A percentile compares a stretch with the other conserved stretches of the same genome.
These are phyloP conservation scores for Amylocystis lapponica DNA, from an alignment of 768 basidiomycete species.

Conservation along the genomic window DNA sequence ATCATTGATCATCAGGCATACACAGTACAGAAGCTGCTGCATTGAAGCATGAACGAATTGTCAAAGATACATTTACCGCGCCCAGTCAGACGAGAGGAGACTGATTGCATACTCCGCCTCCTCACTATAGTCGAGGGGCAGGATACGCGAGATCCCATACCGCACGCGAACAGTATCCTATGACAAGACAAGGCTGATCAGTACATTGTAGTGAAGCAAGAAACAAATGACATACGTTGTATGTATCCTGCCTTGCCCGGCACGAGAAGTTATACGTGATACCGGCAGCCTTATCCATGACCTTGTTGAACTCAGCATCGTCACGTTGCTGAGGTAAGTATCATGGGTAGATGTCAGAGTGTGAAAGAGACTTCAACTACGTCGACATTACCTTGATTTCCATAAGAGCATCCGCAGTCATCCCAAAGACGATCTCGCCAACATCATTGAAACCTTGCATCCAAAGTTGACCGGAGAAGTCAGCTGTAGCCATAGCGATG, in stretches of 20 bases:
- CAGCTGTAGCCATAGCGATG: slow-evolving; percentile 81
- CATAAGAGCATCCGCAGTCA: slow-evolving; percentile 71
- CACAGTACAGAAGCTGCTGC: no score
- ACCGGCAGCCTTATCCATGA: slow-evolving; percentile 61
- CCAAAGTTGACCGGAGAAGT: slow-evolving; percentile 88
- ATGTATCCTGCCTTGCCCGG: slow-evolving; percentile 83
- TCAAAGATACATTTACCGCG: slow-evolving; percentile 20
- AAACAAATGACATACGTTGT: slow-evolving; percentile 49
- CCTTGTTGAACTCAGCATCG: slow-evolving; percentile 49
- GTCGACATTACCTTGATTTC: slow-evolving; percentile 55
- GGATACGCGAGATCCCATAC: slow-evolving; percentile 72
- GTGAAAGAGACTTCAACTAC: neutral
- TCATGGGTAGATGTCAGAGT: no score
- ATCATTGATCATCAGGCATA: no score
- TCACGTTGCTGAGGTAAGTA: slow-evolving; percentile 44
- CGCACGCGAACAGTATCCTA: slow-evolving; percentile 81
- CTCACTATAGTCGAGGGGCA: slow-evolving; percentile 59
- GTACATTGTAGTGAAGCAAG: neutral
- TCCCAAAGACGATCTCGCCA: slow-evolving; percentile 70
- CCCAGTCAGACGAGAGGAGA: slow-evolving; percentile 57
- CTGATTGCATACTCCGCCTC: slow-evolving; percentile 58
- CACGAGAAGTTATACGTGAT: slow-evolving; percentile 78
- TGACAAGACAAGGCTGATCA: neutral
- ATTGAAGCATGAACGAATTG: no score
- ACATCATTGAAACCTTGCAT: slow-evolving; percentile 94